Evolutionary conservation across 73 alveolate species (phyloP), one percentile per base, ranked within the genome.

Genomic region (Paramecium sonneborni): DNA sequence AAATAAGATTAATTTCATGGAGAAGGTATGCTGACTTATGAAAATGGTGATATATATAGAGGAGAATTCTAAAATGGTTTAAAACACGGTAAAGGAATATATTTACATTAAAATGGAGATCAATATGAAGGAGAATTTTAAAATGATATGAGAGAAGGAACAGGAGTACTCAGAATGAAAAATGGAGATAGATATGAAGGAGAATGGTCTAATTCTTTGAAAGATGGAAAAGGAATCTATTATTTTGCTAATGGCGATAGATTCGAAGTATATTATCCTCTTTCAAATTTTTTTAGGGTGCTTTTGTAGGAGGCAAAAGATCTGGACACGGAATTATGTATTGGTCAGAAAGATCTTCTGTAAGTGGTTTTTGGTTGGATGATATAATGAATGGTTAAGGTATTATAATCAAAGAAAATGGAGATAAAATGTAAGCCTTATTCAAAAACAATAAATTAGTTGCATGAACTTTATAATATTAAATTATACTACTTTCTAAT

Each of bases 21-120:
- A 24, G 99, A 97, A 92, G 99, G 99, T 9, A 98, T 97, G 68
- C 85, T 95, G 76, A 96, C 96, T 28, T 97, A 95, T 69, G 92
- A 89, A 18, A 97, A 96, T 85, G 95, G 97, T 76, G 99, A 97
- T 67, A 92, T 97, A 8, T 97, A 97, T 87, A 93, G 98, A 24
- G 99, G 99, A n/a, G 89, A 88, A 39, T 97, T 99, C 98, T 52
- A 57, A 46, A 79, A 92, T 44, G 93, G 93, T n/a, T 18, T 43
- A 43, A 79, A 56, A 32, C 93, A 92, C 52, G 95, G 95, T 18
- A 85, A 92, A 92, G 95, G 95, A 48, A 82, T 85, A 12, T 92
- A 92, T 28, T 82, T 84, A 23, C 74, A 69, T 57, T 34, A 86
- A 30, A 92, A 92, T 69, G 96, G 96, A 14, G 90, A 82, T 48